Conservation (phyloP, 2,329 filamentous ascomycete genomes). For the Calonectria honghensis region DNA sequence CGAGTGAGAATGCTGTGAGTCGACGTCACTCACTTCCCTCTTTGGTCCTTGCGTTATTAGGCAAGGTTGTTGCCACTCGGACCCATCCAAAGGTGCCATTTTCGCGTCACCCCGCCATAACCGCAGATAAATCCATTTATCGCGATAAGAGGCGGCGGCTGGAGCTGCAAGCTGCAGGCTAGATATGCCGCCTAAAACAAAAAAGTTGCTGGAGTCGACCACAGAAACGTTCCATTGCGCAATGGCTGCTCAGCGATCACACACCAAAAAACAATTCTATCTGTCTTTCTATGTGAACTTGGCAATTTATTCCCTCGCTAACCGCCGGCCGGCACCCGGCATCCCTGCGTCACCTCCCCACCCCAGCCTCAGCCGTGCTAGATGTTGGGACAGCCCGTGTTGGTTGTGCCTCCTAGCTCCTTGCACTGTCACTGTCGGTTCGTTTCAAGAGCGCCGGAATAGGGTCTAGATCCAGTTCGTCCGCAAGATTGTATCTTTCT, state of each 20-base stretch:
- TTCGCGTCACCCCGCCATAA: constrained; percentile 32
- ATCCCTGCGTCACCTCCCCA: constrained; percentile 3
- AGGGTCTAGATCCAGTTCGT: constrained; percentile 1
- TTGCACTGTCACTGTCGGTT: constrained; percentile 9
- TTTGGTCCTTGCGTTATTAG: constrained; percentile 34
- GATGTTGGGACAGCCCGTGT: constrained; percentile 22
- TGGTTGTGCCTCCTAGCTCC: constrained; percentile 15
- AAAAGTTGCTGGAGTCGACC: constrained; percentile 7
- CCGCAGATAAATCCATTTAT: constrained; percentile 24
- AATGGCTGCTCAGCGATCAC: background rate
- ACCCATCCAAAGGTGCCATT: constrained; percentile 27
- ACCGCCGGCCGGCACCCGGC: constrained; percentile 6
- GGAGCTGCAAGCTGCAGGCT: constrained; percentile 21
- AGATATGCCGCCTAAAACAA: constrained; percentile 9
- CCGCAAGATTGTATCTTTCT: constrained; percentile 4
- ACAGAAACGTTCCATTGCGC: constrained; percentile 18
- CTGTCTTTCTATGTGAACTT: background rate
- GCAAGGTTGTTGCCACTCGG: constrained; percentile 26
- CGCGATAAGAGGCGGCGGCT: constrained; percentile 23
- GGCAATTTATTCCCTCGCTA: constrained; percentile 25
- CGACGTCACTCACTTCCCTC: constrained; percentile 34
- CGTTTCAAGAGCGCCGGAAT: background rate
- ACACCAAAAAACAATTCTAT: background rate
- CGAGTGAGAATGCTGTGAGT: constrained; percentile 18
- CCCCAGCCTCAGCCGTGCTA: constrained; percentile 20